phyloP scores from a whole-genome alignment of 768 basidiomycete species.

The Chalciporus piperatus region DNA sequence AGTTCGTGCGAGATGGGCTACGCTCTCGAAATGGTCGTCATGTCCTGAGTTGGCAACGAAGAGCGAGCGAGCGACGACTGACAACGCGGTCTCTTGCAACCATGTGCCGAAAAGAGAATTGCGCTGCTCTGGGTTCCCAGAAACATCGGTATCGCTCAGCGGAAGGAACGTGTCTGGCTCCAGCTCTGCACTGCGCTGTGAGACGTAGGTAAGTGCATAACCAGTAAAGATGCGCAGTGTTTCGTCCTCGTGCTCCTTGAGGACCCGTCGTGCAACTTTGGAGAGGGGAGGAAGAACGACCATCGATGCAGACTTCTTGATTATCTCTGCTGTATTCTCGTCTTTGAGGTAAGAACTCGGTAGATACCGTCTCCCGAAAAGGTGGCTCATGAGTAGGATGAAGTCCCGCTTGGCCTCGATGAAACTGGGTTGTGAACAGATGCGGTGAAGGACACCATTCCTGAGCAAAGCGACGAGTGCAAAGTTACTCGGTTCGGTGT shows the following conservation, averaged over 20 bases:
- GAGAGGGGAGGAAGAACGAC: constrained; percentile 54
- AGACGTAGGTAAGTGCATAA: constrained; percentile 51
- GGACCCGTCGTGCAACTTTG: constrained; percentile 36
- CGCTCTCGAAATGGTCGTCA: constrained; percentile 48
- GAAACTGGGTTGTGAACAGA: constrained; percentile 43
- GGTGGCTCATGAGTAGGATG: constrained; percentile 56
- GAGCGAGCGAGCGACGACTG: constrained; percentile 46
- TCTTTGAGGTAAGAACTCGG: constrained; percentile 42
- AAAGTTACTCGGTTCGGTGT: constrained; percentile 69
- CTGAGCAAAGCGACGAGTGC: constrained; percentile 59
- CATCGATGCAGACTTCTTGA: constrained; percentile 50
- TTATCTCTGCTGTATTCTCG: constrained; percentile 33
- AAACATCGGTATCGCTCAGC: constrained; percentile 37
- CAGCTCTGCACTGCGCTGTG: constrained; percentile 36
- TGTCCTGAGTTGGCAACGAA: constrained; percentile 73
- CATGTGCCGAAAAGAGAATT: constrained; percentile 34
- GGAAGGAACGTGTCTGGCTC: constrained; percentile 49
- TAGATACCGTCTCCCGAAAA: constrained; percentile 62
- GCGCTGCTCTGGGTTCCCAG: constrained; percentile 7
- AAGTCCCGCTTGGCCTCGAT: constrained; percentile 47
- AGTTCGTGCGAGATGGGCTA: constrained; percentile 52
- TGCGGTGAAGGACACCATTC: constrained; percentile 53
- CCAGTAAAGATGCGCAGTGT: constrained; percentile 52
- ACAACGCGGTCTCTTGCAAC: constrained; percentile 39
- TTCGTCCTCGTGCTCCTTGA: constrained; percentile 46